A percentile compares a stretch with the other conserved stretches of the same genome.
Conservation (phyloP, 306 rosid species). For the Amphicarpaea edgeworthii region DNA sequence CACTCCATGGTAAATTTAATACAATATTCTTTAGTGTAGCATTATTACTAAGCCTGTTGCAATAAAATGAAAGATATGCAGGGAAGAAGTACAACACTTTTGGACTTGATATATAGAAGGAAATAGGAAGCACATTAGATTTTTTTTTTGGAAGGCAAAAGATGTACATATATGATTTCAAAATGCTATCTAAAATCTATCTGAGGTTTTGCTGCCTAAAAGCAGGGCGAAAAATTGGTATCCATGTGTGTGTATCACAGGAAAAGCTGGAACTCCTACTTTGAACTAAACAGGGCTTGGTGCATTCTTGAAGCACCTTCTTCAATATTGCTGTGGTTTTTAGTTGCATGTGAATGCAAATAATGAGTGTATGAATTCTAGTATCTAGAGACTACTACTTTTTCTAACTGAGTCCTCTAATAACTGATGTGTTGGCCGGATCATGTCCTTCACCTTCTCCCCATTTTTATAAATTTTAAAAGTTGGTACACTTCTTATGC, state of each 20-base stretch:
- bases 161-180: conserved; percentile 62
- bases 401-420: conserved; percentile 80
- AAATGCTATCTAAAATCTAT: conserved; percentile 56
- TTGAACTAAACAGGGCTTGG: conserved; percentile 46
- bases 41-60: not conserved
- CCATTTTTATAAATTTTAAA: conserved; percentile 87
- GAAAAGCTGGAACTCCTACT: conserved; percentile 60
- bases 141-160: conserved; percentile 41
- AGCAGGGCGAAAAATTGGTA: conserved; percentile 64
- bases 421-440: conserved; percentile 69
- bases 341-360: conserved; percentile 39
- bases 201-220: conserved; percentile 62
- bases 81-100: conserved; percentile 23
- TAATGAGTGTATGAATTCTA: conserved; percentile 45
- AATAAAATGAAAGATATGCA: conserved; percentile 13
- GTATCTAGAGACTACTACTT: conserved; percentile 53
- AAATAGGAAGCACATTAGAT: conserved; percentile 41
- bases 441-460: conserved; percentile 80
- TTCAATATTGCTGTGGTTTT: conserved; percentile 43
- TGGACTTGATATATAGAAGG: conserved; percentile 32
- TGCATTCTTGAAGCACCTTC: conserved; percentile 53
- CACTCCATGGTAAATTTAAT: not conserved
- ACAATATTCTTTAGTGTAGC: not conserved
- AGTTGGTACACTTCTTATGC: conserved; percentile 73
- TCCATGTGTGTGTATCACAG: conserved; percentile 59